These are phyloP conservation scores for Penicillium olsonii DNA, from an alignment of 2,329 filamentous ascomycete species.

Conservation along the genomic window DNA sequence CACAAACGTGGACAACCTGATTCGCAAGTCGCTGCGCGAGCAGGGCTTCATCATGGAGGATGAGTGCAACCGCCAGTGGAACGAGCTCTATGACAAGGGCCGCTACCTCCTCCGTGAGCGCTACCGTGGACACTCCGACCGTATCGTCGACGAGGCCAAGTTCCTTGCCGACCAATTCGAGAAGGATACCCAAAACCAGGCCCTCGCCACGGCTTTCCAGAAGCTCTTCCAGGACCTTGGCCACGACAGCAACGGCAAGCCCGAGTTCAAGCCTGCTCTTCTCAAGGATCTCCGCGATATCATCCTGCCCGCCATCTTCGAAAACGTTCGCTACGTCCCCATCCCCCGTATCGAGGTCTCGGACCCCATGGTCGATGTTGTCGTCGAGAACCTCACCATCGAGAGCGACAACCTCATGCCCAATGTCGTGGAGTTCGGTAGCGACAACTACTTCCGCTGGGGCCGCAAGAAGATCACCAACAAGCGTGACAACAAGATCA, in stretches of 20 bases:
- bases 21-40: slow-evolving; percentile 81
- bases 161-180: slow-evolving; percentile 90
- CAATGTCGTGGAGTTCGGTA: slow-evolving; percentile 83
- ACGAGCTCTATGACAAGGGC: slow-evolving; percentile 80
- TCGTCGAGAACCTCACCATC: slow-evolving; percentile 92
- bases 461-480: slow-evolving; percentile 83
- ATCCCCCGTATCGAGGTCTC: slow-evolving; percentile 92
- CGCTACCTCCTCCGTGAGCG: slow-evolving; percentile 84
- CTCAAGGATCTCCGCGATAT: slow-evolving; percentile 85
- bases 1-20: slow-evolving; percentile 71
- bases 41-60: slow-evolving; percentile 91
- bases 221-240: slow-evolving; percentile 92
- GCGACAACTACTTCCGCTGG: slow-evolving; percentile 93
- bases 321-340: slow-evolving; percentile 85
- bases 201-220: slow-evolving; percentile 72
- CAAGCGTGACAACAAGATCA: slow-evolving; percentile 79
- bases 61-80: slow-evolving; percentile 76
- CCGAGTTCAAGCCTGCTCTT: slow-evolving; percentile 88
- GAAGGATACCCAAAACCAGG: slow-evolving; percentile 80
- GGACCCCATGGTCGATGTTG: slow-evolving; percentile 78
- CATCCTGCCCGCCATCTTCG: slow-evolving; percentile 79
- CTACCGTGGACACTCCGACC: slow-evolving; percentile 83
- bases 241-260: slow-evolving; percentile 79
- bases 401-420: slow-evolving; percentile 97
- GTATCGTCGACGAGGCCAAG: slow-evolving; percentile 84